Base-by-base conservation (phyloP, 2,329 filamentous ascomycete genomes). In the Trichophyton mentagrophytes region DNA sequence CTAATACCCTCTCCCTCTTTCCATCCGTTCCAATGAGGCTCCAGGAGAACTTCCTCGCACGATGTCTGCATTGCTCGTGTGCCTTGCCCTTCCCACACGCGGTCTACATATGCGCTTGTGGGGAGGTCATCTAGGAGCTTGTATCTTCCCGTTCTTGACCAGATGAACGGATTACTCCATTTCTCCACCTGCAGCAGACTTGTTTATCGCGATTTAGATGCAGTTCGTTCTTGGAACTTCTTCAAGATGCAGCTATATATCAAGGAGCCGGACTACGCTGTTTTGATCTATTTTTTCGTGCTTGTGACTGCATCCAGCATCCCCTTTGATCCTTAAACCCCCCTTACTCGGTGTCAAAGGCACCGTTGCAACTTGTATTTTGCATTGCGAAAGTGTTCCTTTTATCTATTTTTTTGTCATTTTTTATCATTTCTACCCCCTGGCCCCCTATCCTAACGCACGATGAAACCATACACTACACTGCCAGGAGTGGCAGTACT, bases 401-500 rank as follows among this genome's bases (percentile, higher is more conserved):
- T 49, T 17, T 22, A 11, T 27, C 27, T 15, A 15, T 49, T 7
- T 30, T 30, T 30, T 49, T 27, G 15, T 49, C 1, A 7, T 30
- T 30, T 30, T 30, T 7, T 30, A 30, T 30, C 22, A 49, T 49
- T 25, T 22, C 8, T 20, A 25, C 17, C 17, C n/a, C 2, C 7
- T 1, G 4, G 17, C 13, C 22, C 22, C 22, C 27, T 3, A 13
- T 27, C 11, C 9, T 3, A 22, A 33, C 27, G 8, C 49, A 55
- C 25, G 4, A 55, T 55, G 49, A 55, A 55, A 36, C 15, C 49
- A 4, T 27, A 25, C 8, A 55, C 44, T 25, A 25, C 22, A 53
- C 53, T 57, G 56, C 47, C 46, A 56, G 49, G 33, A 1, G 57
- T 44, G 46, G 55, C 58, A 17, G 30, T 56, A 51, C 51, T 62